Conservation (phyloP, 768 basidiomycete genomes). For the Cantharellus cinnabarinus region DNA sequence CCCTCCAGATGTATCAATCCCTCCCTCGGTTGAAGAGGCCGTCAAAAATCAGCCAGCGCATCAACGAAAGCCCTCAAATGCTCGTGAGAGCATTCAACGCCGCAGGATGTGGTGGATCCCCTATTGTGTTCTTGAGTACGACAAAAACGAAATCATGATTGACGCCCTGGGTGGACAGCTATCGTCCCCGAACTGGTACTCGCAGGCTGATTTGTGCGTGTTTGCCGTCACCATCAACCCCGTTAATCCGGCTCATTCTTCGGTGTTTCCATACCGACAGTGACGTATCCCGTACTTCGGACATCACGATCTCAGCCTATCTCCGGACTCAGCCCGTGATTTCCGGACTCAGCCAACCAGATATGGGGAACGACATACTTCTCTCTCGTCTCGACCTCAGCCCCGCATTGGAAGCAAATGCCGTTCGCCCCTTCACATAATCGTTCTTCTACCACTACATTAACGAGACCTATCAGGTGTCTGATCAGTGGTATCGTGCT, state of each 20-base stretch:
- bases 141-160: slow-evolving; percentile 91
- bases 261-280: slow-evolving; percentile 20
- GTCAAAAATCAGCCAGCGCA: slow-evolving; percentile 29
- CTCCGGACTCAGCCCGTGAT: slow-evolving; percentile 58
- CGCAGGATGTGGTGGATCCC: slow-evolving; percentile 94
- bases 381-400: slow-evolving; percentile 84
- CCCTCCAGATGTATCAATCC: slow-evolving; percentile 56
- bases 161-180: slow-evolving; percentile 95
- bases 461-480: slow-evolving; percentile 16
- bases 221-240: background rate
- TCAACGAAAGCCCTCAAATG: slow-evolving; percentile 30
- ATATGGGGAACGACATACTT: slow-evolving; percentile 94
- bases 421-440: slow-evolving; percentile 21
- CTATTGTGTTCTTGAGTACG: slow-evolving; percentile 92
- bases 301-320: slow-evolving; percentile 81
- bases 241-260: background rate
- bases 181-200: slow-evolving; percentile 80
- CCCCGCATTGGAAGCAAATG: slow-evolving; percentile 55
- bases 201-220: slow-evolving; percentile 81
- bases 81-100: slow-evolving; percentile 80
- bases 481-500: slow-evolving; percentile 80
- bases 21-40: slow-evolving; percentile 68
- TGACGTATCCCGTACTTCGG: slow-evolving; percentile 88
- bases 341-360: slow-evolving; percentile 41
- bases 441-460: background rate